These are phyloP conservation scores for Rhodofomes roseus DNA, from an alignment of 1,284 basidiomycete species.

Conservation along the genomic window DNA sequence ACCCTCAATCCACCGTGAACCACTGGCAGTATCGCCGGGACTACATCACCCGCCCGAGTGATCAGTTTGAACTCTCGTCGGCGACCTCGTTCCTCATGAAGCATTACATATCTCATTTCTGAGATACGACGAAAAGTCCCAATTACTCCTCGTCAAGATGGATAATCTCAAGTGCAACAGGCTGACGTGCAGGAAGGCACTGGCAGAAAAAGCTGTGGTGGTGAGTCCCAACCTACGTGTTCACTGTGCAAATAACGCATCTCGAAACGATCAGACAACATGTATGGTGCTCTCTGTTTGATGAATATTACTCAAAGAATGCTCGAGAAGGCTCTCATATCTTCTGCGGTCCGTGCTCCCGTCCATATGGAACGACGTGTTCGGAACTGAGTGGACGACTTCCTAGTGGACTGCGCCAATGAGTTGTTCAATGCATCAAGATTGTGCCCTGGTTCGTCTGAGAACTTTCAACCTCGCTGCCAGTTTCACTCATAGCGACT, in stretches of 20 bases:
- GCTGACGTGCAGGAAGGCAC: slow-evolving; percentile 59
- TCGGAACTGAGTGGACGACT: background rate
- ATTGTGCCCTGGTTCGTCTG: slow-evolving; percentile 62
- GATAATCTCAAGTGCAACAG: slow-evolving; percentile 69
- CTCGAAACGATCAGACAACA: slow-evolving; percentile 24
- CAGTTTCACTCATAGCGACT: background rate
- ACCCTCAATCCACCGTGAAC: no score
- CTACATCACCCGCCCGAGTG: no score
- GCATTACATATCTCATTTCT: no score
- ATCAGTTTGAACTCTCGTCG: no score
- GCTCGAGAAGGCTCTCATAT: slow-evolving; percentile 65
- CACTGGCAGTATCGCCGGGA: no score
- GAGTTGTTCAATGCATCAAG: slow-evolving; percentile 73
- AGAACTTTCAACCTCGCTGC: background rate
- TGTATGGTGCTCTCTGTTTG: slow-evolving; percentile 21
- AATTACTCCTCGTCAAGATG: no score
- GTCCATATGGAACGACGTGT: background rate
- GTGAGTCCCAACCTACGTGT: slow-evolving; percentile 39
- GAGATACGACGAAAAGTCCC: no score
- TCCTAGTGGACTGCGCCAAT: slow-evolving; percentile 76
- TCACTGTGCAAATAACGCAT: background rate
- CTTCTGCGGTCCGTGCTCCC: slow-evolving; percentile 62
- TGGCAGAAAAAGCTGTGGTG: slow-evolving; percentile 78
- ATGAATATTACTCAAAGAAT: background rate
- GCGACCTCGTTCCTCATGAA: no score